Conservation (phyloP, 768 basidiomycete species). For the Russula sp. region DNA sequence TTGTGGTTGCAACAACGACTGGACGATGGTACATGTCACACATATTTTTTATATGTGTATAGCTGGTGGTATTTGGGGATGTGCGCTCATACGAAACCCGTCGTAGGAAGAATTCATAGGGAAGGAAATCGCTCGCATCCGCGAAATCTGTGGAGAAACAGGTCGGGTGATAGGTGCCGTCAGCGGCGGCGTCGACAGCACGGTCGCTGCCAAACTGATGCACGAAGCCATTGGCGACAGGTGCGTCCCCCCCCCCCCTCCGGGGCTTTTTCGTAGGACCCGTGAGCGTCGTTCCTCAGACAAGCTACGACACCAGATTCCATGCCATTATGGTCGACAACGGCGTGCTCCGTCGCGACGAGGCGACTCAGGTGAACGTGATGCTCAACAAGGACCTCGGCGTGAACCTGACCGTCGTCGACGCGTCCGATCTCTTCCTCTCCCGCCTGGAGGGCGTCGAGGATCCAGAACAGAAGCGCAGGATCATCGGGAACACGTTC, state of each 20-base stretch:
- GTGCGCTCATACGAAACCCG: neutral
- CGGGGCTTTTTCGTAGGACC: neutral
- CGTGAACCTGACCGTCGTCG: slow-evolving; percentile 92
- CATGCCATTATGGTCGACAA: slow-evolving; percentile 99
- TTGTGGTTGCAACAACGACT: slow-evolving; percentile 71
- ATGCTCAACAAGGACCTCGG: slow-evolving; percentile 93
- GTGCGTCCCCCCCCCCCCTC: slow-evolving; percentile 33
- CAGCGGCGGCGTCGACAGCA: slow-evolving; percentile 95
- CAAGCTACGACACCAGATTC: slow-evolving; percentile 54
- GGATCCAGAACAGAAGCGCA: slow-evolving; percentile 95
- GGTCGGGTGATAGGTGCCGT: slow-evolving; percentile 98
- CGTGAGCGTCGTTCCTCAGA: slow-evolving; percentile 1
- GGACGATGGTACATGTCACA: slow-evolving; percentile 75
- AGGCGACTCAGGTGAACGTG: slow-evolving; percentile 82
- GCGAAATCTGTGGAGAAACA: slow-evolving; percentile 86
- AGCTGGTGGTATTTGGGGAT: neutral
- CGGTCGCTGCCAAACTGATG: slow-evolving; percentile 98
- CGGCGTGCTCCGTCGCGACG: slow-evolving; percentile 88
- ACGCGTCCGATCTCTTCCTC: slow-evolving; percentile 92
- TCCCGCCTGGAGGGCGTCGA: slow-evolving; percentile 82
- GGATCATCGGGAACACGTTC: slow-evolving; percentile 98
- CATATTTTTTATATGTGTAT: neutral
- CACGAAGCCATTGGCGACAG: slow-evolving; percentile 98
- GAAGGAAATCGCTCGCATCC: slow-evolving; percentile 90
- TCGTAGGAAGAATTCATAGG: slow-evolving; percentile 91